Evolutionary conservation across 2,329 filamentous ascomycete species (phyloP).

Genomic region (Sclerotinia subarctica): DNA sequence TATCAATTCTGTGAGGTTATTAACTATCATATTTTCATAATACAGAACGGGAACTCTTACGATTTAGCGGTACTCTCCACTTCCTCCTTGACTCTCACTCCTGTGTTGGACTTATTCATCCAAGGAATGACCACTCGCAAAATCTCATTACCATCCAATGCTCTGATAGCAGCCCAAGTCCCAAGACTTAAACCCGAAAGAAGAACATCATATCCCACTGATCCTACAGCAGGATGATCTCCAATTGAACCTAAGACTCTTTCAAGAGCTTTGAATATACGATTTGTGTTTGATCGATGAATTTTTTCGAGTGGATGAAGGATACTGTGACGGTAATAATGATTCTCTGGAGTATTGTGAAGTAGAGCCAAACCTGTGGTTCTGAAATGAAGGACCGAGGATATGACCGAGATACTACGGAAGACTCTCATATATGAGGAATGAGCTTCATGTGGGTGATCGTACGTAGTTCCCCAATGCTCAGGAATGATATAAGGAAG

Average conservation of each 20-base stretch:
- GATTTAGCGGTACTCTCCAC: neutral
- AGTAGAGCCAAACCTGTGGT: constrained; percentile 45
- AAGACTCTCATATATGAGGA: constrained; percentile 48
- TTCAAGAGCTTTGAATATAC: constrained; percentile 45
- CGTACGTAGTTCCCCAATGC: constrained; percentile 48
- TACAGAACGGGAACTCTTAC: neutral
- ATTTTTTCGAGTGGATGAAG: constrained; percentile 47
- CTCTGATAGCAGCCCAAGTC: constrained; percentile 55
- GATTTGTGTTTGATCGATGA: constrained; percentile 45
- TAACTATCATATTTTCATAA: neutral
- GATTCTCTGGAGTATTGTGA: constrained; percentile 47
- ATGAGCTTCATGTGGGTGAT: constrained; percentile 42
- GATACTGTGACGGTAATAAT: constrained; percentile 49
- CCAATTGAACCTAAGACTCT: constrained; percentile 49
- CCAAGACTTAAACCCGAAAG: constrained; percentile 53
- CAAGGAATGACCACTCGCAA: constrained; percentile 42
- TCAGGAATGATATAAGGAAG: constrained; percentile 48
- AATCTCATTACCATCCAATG: constrained; percentile 50
- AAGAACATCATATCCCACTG: constrained; percentile 57
- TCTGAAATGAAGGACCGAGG: constrained; percentile 47
- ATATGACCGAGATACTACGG: constrained; percentile 45
- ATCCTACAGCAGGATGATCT: constrained; percentile 57
- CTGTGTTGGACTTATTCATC: constrained; percentile 21
- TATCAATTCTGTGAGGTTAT: neutral
- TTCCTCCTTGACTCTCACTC: constrained; percentile 1